Conservation (phyloP, 768 basidiomycete genomes). For the Termitomyces sp. region DNA sequence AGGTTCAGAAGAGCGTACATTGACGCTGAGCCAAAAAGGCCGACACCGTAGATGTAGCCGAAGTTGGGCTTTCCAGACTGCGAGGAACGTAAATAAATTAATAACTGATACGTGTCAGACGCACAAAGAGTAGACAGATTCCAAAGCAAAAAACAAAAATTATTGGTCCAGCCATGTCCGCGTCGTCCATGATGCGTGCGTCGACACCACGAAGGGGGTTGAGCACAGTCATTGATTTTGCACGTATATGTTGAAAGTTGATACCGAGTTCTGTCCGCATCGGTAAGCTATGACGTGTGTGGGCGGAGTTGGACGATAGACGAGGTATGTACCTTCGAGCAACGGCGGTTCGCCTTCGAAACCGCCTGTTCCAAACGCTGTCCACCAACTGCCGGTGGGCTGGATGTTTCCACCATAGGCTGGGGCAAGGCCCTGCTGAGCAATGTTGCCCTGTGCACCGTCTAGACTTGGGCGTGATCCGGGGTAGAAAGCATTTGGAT, state of each 20-base stretch:
- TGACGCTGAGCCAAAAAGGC: slow-evolving; percentile 87
- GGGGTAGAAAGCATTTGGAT: slow-evolving; percentile 60
- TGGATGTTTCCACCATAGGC: slow-evolving; percentile 75
- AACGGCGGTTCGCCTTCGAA: slow-evolving; percentile 95
- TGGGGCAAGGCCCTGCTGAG: slow-evolving; percentile 40
- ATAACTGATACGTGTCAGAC: slow-evolving; percentile 28
- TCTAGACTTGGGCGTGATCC: slow-evolving; percentile 77
- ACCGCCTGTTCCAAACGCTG: slow-evolving; percentile 92
- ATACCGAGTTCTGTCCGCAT: slow-evolving; percentile 81
- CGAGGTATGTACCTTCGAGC: slow-evolving; percentile 69
- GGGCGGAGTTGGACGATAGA: slow-evolving; percentile 4
- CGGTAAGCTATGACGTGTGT: not conserved
- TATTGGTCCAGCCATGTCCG: slow-evolving; percentile 94
- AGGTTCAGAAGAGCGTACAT: slow-evolving; percentile 95
- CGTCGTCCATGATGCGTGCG: slow-evolving; percentile 97
- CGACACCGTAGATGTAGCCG: slow-evolving; percentile 98
- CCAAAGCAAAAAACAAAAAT: slow-evolving; percentile 96
- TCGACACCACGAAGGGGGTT: slow-evolving; percentile 86
- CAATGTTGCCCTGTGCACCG: slow-evolving; percentile 54
- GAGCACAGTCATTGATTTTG: slow-evolving; percentile 91
- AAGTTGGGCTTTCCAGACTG: slow-evolving; percentile 99
- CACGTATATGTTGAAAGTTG: slow-evolving; percentile 94
- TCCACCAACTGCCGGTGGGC: slow-evolving; percentile 82
- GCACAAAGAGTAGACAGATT: slow-evolving; percentile 84
- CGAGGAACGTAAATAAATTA: not conserved